phyloP scores from a whole-genome alignment of 164 flowering plant species.

The Berberis thunbergii region DNA sequence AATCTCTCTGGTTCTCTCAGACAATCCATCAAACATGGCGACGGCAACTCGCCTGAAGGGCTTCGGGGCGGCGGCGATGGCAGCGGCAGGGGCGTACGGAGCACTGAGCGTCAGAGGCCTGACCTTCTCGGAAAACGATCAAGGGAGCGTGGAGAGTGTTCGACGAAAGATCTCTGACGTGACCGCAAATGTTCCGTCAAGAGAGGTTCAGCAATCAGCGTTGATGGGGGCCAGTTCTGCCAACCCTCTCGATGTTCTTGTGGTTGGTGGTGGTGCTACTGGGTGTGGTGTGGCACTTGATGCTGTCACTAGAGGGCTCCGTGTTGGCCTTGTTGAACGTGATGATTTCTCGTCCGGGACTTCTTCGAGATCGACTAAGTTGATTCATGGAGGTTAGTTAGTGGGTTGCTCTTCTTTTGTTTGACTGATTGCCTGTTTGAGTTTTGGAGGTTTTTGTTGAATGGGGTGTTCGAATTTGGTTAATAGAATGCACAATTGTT shows the following conservation, averaged over 20 bases:
- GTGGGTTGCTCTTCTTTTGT: not conserved
- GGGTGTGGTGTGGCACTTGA: slow-evolving; percentile 93
- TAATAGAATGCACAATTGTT: too few relatives aligned
- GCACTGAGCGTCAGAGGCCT: slow-evolving; percentile 24
- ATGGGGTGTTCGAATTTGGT: not conserved
- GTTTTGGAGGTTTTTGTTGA: not conserved
- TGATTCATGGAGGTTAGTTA: slow-evolving; percentile 80
- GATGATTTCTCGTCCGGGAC: slow-evolving; percentile 97
- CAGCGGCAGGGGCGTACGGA: slow-evolving; percentile 33
- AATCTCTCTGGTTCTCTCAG: not conserved
- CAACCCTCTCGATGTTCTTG: slow-evolving; percentile 83
- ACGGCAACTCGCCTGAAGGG: slow-evolving; percentile 55
- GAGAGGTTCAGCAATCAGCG: slow-evolving; percentile 54
- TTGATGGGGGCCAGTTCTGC: slow-evolving; percentile 44
- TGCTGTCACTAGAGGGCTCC: slow-evolving; percentile 76
- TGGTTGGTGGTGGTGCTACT: slow-evolving; percentile 94
- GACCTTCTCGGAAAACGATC: slow-evolving; percentile 29
- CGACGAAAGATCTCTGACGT: slow-evolving; percentile 41
- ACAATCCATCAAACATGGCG: slow-evolving; percentile 18
- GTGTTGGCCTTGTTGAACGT: slow-evolving; percentile 94
- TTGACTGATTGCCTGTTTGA: not conserved
- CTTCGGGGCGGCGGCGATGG: slow-evolving; percentile 27
- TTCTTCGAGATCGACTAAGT: slow-evolving; percentile 87
- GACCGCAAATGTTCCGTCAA: slow-evolving; percentile 49
- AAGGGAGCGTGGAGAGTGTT: slow-evolving; percentile 31